Evolutionary conservation across 169 alveolate species (phyloP).

Genomic region (Plasmodium chabaudi): DNA sequence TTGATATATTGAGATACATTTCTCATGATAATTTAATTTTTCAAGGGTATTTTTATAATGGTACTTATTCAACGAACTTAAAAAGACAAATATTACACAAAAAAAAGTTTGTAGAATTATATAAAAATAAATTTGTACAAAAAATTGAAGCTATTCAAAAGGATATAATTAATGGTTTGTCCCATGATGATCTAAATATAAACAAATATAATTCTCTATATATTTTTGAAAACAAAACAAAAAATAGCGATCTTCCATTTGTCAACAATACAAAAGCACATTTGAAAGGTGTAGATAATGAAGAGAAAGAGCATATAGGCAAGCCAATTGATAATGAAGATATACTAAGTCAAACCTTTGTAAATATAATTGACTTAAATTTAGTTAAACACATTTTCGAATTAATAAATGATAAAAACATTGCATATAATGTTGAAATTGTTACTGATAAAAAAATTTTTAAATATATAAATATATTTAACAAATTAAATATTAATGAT

Average conservation of each 20-base stretch:
- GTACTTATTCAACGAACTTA: conserved; percentile 7
- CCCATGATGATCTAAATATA: conserved; percentile 22
- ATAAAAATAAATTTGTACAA: conserved; percentile 16
- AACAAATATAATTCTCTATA: conserved; percentile 12
- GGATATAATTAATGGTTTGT: conserved; percentile 2
- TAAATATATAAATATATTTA: conserved; percentile 22
- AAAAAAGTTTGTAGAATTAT: conserved; percentile 16
- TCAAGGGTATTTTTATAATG: conserved; percentile 49
- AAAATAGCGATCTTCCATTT: not conserved
- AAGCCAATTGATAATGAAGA: conserved; percentile 7
- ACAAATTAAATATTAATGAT: conserved; percentile 12
- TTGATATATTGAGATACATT: conserved; percentile 39
- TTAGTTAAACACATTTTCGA: conserved; percentile 44
- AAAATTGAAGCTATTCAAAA: conserved; percentile 23
- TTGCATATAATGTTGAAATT: conserved; percentile 23
- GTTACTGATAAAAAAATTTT: conserved; percentile 31
- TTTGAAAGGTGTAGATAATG: not conserved
- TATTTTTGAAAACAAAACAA: conserved; percentile 20
- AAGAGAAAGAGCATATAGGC: not conserved
- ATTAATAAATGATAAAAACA: conserved; percentile 5
- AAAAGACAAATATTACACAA: conserved; percentile 18
- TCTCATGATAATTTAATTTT: conserved; percentile 38
- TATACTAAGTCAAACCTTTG: conserved; percentile 16
- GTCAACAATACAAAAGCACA: not conserved
- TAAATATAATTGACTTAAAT: conserved; percentile 13